Conservation (phyloP, 441 rosid genomes). For the Eruca vesicaria region DNA sequence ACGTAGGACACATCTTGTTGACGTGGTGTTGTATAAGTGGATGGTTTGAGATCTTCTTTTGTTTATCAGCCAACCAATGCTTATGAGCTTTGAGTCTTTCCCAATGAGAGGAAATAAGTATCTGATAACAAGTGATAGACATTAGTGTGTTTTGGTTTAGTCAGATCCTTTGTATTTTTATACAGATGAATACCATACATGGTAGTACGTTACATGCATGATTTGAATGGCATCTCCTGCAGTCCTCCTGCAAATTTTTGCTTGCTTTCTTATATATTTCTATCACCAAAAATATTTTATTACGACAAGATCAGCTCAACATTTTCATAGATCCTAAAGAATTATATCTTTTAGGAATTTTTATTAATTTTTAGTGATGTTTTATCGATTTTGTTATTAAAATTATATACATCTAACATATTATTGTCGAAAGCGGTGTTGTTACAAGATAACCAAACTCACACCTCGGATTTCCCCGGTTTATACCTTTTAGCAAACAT, state of each 20-base stretch:
- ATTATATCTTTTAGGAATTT: not conserved
- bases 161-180: not conserved
- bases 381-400: no score
- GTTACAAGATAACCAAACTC: no score
- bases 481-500: no score
- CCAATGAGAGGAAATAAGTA: constrained; percentile 16
- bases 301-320: not conserved
- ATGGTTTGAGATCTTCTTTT: constrained; percentile 15
- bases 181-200: not conserved
- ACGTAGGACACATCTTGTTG: constrained; percentile 12
- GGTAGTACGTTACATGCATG: not conserved
- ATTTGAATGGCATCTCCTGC: not conserved
- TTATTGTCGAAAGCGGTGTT: no score
- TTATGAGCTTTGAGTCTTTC: not conserved
- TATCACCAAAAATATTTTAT: not conserved
- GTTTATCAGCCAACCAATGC: constrained; percentile 28
- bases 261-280: not conserved
- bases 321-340: no score
- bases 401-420: no score
- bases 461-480: no score
- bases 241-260: no score
- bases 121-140: constrained; percentile 13
- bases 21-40: constrained; percentile 30
- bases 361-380: no score
- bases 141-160: not conserved